A percentile compares a stretch with the other conserved stretches of the same genome.
Evolutionary conservation across 768 basidiomycete species (phyloP).

Genomic region (Amanita pseudoporphyria): DNA sequence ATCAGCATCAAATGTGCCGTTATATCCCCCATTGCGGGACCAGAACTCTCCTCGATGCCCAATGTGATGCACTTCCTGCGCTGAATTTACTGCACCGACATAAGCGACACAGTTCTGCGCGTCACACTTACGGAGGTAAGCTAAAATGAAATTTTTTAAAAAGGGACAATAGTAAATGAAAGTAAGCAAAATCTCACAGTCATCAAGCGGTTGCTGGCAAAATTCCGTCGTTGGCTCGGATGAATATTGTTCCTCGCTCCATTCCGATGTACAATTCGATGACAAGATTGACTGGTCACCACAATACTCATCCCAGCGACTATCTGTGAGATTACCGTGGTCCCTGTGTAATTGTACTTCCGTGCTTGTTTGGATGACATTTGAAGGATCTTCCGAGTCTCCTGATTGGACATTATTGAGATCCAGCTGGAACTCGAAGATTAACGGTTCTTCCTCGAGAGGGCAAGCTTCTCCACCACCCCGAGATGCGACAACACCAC

Average conservation of each 20-base stretch:
- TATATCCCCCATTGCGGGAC: background rate
- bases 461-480: slow-evolving; percentile 45
- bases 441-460: slow-evolving; percentile 46
- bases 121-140: slow-evolving; percentile 2
- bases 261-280: background rate
- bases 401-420: slow-evolving; percentile 13
- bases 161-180: background rate
- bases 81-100: background rate
- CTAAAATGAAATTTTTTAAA: background rate
- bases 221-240: background rate
- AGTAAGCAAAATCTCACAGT: background rate
- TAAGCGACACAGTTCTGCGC: background rate
- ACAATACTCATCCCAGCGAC: background rate
- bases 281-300: background rate
- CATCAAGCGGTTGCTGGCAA: background rate
- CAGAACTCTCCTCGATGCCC: slow-evolving; percentile 1
- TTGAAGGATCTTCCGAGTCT: background rate
- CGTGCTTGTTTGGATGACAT: background rate
- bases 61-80: background rate
- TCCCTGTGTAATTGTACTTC: background rate
- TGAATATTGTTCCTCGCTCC: background rate
- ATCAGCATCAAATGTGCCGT: background rate
- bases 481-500: slow-evolving; percentile 30
- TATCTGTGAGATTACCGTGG: background rate
- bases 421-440: slow-evolving; percentile 60